phyloP scores from a whole-genome alignment of 2,329 filamentous ascomycete genomes.

The Penicillium sp. region DNA sequence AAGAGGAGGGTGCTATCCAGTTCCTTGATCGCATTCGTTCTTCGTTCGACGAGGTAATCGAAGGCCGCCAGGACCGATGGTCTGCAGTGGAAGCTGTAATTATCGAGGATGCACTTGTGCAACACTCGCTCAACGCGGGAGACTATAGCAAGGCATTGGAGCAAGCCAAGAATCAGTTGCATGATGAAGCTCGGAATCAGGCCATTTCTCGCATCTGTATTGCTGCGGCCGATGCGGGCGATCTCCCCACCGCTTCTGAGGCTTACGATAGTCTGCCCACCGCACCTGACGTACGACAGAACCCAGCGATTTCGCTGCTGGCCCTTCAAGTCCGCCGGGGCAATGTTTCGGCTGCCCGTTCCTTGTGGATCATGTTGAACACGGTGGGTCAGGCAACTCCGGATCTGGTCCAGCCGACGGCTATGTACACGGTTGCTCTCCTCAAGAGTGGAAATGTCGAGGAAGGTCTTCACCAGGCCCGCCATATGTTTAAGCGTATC shows the following conservation, averaged over 20 bases:
- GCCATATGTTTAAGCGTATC: conserved; percentile 83
- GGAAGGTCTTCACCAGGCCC: conserved; percentile 75
- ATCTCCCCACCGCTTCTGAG: conserved; percentile 64
- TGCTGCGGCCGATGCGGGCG: conserved; percentile 74
- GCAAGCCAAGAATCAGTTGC: conserved; percentile 62
- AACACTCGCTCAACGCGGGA: conserved; percentile 68
- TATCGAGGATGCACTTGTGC: conserved; percentile 71
- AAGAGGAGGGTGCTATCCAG: conserved; percentile 74
- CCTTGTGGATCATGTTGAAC: conserved; percentile 75
- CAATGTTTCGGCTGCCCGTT: conserved; percentile 71
- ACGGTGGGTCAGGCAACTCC: conserved; percentile 55
- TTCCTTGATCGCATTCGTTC: conserved; percentile 79
- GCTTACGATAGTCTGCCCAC: conserved; percentile 61
- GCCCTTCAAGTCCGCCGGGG: conserved; percentile 82
- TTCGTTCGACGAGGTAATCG: conserved; percentile 47
- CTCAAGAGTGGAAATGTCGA: conserved; percentile 80
- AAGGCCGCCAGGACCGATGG: conserved; percentile 56
- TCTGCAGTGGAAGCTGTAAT: conserved; percentile 68
- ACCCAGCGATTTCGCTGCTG: conserved; percentile 73
- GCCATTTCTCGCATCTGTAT: conserved; percentile 72
- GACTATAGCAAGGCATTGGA: conserved; percentile 70
- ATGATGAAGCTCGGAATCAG: conserved; percentile 56
- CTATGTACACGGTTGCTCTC: conserved; percentile 86
- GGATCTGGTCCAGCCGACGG: conserved; percentile 77
- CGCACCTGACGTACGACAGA: conserved; percentile 51